Evolutionary conservation across 257 asterid genomes (phyloP).

Genomic region (Rauvolfia tetraphylla): DNA sequence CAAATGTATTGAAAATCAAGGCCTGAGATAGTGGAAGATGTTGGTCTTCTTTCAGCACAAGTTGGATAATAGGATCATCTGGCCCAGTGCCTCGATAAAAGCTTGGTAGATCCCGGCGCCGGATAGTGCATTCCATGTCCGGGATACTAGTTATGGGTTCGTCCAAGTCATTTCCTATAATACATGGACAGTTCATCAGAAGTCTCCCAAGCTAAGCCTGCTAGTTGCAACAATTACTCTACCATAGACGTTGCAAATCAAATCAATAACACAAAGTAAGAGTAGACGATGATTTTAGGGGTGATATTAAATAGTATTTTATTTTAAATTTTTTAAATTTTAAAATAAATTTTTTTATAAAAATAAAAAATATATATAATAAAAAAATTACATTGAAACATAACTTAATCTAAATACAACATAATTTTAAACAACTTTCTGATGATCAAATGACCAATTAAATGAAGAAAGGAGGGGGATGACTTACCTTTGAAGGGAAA

Average conservation of each 20-base stretch:
- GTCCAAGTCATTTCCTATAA: constrained; percentile 45
- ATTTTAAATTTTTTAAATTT: too few species aligned
- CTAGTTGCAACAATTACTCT: neutral
- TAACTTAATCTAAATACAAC: too few species aligned
- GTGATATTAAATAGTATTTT: too few species aligned
- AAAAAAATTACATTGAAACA: too few species aligned
- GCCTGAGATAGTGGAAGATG: constrained; percentile 51
- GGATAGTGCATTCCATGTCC: constrained; percentile 54
- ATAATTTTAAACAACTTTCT: neutral
- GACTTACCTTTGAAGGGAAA: constrained; percentile 51
- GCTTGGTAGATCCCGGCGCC: constrained; percentile 71
- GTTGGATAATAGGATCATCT: constrained; percentile 21
- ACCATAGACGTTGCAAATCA: too few species aligned
- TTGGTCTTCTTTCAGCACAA: constrained; percentile 29
- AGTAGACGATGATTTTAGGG: too few species aligned
- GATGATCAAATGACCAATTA: neutral
- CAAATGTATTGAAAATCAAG: constrained; percentile 68
- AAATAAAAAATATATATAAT: too few species aligned
- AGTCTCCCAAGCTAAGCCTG: neutral
- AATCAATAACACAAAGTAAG: neutral
- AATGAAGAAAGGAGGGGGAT: neutral
- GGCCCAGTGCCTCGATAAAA: constrained; percentile 39
- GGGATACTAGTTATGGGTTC: constrained; percentile 29
- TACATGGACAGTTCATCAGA: too few species aligned
- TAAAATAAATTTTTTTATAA: too few species aligned